Conservation (phyloP, 805 yeast genomes). For the Blastobotrys mokoenaii region DNA sequence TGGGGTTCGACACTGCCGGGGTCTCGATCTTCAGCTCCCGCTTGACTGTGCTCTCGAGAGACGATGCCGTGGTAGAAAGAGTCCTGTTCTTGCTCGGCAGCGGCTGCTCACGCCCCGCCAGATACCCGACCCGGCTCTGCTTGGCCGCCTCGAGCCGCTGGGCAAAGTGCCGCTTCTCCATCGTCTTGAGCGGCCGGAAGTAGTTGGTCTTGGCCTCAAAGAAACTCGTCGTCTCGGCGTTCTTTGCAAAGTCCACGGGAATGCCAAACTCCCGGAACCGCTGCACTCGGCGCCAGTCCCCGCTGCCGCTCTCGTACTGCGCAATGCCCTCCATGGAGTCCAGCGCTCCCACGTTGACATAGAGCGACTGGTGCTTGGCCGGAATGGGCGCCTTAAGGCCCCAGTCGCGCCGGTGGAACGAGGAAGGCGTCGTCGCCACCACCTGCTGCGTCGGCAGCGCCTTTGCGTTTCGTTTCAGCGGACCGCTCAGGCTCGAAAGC, state of each 20-base stretch:
- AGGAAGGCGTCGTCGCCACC: conserved; percentile 25
- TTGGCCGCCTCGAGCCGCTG: conserved; percentile 10
- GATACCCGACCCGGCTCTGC: conserved; percentile 1
- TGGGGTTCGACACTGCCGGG: too few relatives aligned
- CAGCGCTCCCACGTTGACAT: conserved; percentile 19
- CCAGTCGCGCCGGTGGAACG: conserved; percentile 29
- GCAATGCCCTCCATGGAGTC: conserved; percentile 25
- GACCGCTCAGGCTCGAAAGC: conserved; percentile 4
- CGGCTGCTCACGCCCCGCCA: background rate
- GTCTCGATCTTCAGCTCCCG: conserved; percentile 11
- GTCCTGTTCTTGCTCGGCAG: too few relatives aligned
- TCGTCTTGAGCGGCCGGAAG: conserved; percentile 6
- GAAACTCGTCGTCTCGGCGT: background rate
- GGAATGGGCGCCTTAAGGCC: conserved; percentile 28
- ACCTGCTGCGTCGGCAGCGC: conserved; percentile 24
- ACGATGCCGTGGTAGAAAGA: background rate
- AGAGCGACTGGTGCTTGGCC: conserved; percentile 19
- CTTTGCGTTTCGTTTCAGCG: background rate
- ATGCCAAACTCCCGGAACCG: conserved; percentile 25
- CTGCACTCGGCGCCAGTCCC: conserved; percentile 21
- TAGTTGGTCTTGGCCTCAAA: too few relatives aligned
- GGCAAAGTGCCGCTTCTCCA: conserved; percentile 15
- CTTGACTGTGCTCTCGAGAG: conserved; percentile 7
- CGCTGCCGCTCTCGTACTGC: conserved; percentile 22
- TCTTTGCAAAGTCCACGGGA: conserved; percentile 14